A percentile compares a stretch with the other conserved stretches of the same genome.
Conservation (phyloP, 108 stramenopile genomes). For the Nitzschia sp. region DNA sequence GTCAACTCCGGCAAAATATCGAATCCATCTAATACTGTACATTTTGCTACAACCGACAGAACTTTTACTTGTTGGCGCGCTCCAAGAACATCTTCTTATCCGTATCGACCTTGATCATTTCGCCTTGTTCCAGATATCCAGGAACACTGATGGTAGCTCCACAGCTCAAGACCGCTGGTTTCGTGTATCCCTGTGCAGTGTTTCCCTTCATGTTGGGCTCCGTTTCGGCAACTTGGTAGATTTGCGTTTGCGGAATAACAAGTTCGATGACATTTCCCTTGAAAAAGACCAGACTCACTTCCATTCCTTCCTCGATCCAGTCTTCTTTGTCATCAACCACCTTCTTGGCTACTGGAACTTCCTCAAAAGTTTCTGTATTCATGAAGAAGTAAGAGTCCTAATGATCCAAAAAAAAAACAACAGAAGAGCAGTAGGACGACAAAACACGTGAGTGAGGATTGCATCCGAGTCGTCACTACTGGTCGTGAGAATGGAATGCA, state of each 20-base stretch:
- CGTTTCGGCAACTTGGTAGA: conserved; percentile 82
- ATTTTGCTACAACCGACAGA: no score
- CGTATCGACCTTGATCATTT: conserved; percentile 79
- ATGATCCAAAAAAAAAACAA: background rate
- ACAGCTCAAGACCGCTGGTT: conserved; percentile 72
- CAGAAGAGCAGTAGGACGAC: background rate
- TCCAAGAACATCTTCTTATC: conserved; percentile 68
- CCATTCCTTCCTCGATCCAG: conserved; percentile 89
- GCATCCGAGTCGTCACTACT: background rate
- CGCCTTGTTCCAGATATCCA: conserved; percentile 75
- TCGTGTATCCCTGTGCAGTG: conserved; percentile 89
- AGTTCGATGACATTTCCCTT: conserved; percentile 90
- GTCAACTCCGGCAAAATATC: no score
- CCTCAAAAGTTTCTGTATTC: conserved; percentile 92
- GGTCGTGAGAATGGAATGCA: conserved; percentile 10
- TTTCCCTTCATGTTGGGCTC: conserved; percentile 94
- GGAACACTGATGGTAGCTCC: conserved; percentile 83
- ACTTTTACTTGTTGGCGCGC: conserved; percentile 24
- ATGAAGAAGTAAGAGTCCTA: conserved; percentile 84
- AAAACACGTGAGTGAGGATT: background rate
- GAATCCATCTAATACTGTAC: no score
- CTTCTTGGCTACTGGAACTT: conserved; percentile 61
- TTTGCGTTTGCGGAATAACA: conserved; percentile 62
- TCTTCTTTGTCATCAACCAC: conserved; percentile 71
- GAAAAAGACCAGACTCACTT: conserved; percentile 73